Evolutionary conservation across 441 rosid species (phyloP).

Genomic region (Gossypium aridum): DNA sequence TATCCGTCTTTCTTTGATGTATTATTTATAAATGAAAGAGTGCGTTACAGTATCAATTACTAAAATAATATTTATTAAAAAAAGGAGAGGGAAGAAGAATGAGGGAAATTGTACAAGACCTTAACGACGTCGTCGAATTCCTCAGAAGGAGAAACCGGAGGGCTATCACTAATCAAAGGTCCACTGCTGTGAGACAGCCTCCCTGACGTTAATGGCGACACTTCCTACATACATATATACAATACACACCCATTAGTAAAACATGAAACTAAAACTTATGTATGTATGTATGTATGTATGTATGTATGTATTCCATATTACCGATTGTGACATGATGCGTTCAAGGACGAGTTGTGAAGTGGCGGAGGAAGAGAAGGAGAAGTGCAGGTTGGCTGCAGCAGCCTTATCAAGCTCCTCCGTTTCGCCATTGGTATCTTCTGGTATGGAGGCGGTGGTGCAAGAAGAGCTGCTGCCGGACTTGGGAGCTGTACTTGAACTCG

Average conservation of each 20-base stretch:
- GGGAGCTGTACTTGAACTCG: conserved; percentile 10
- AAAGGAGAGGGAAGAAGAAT: background rate
- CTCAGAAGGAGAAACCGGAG: conserved; percentile 75
- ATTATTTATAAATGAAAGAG: background rate
- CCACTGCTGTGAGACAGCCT: conserved; percentile 95
- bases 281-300: background rate
- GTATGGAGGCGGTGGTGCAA: conserved; percentile 45
- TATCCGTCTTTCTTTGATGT: background rate
- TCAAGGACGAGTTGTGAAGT: conserved; percentile 92
- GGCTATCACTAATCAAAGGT: conserved; percentile 71
- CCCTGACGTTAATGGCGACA: conserved; percentile 87
- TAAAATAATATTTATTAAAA: background rate
- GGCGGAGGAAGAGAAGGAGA: conserved; percentile 64
- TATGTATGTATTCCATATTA: conserved; percentile 4
- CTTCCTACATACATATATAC: conserved; percentile 45
- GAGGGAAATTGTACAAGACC: conserved; percentile 28
- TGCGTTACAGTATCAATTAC: background rate
- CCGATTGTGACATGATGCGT: conserved; percentile 91
- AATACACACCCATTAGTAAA: background rate
- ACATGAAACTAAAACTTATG: background rate
- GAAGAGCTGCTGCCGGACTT: conserved; percentile 34
- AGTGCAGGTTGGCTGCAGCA: conserved; percentile 28
- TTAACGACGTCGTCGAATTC: conserved; percentile 81
- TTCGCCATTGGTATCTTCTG: conserved; percentile 43
- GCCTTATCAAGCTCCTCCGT: conserved; percentile 27